phyloP scores from a whole-genome alignment of 805 yeast genomes.

The Cyberlindnera petersonii region DNA sequence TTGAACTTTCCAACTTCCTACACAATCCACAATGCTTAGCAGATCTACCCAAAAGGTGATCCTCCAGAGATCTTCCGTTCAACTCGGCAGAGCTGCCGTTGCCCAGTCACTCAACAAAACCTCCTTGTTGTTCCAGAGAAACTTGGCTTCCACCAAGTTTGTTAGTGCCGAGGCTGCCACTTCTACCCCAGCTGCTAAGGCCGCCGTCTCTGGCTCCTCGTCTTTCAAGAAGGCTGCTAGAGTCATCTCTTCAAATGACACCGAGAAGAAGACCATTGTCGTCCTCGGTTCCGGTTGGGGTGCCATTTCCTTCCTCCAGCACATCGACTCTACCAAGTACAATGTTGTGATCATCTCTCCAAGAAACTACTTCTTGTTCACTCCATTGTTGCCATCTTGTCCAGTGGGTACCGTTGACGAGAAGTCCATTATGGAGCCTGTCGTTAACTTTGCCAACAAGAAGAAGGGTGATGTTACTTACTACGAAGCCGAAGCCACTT shows the following conservation, averaged over 20 bases:
- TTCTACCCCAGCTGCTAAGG: constrained; percentile 3
- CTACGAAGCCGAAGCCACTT: constrained; percentile 87
- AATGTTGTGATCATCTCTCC: constrained; percentile 89
- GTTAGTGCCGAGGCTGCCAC: constrained; percentile 9
- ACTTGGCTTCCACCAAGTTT: constrained; percentile 9
- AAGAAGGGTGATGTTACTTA: constrained; percentile 73
- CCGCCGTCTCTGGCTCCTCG: constrained; percentile 31
- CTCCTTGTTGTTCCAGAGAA: constrained; percentile 12
- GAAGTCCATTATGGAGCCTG: constrained; percentile 92
- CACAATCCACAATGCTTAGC: constrained; percentile 9
- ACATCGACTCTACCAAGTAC: constrained; percentile 81
- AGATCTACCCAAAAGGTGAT: constrained; percentile 15
- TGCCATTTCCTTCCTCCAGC: constrained; percentile 77
- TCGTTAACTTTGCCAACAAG: constrained; percentile 79
- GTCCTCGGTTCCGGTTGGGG: constrained; percentile 94
- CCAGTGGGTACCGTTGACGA: constrained; percentile 90
- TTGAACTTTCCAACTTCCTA: no score
- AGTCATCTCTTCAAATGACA: constrained; percentile 31
- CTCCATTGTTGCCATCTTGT: constrained; percentile 88
- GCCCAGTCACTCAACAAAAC: constrained; percentile 14
- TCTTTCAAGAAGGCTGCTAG: constrained; percentile 38
- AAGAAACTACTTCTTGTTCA: constrained; percentile 88
- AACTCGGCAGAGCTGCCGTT: constrained; percentile 9
- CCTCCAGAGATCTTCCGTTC: constrained; percentile 15
- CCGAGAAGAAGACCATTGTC: constrained; percentile 45